phyloP scores from a whole-genome alignment of 306 rosid species.

The Hippophae tibetana region DNA sequence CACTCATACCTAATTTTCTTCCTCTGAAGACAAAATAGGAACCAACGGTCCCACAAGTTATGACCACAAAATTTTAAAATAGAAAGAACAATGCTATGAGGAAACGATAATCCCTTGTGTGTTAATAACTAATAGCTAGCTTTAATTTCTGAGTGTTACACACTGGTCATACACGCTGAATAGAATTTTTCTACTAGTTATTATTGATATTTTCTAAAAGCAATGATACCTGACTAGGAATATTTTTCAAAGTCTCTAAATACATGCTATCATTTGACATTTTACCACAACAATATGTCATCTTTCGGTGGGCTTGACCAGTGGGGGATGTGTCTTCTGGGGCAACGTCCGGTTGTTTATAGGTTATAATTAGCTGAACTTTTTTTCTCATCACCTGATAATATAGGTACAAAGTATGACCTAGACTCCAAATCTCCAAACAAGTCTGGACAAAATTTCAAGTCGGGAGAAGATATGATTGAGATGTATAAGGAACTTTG shows the following conservation, averaged over 20 bases:
- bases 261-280: no score
- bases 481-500: conserved; percentile 72
- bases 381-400: conserved; percentile 14
- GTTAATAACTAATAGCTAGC: background rate
- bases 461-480: conserved; percentile 82
- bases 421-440: conserved; percentile 64
- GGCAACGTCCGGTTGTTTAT: background rate
- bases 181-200: background rate
- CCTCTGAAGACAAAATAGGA: no score
- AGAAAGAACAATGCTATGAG: no score
- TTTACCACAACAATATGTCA: no score
- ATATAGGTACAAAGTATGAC: conserved; percentile 81
- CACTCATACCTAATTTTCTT: no score
- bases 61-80: no score
- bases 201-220: background rate
- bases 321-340: conserved; percentile 6
- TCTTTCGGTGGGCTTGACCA: no score
- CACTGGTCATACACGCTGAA: conserved; percentile 2
- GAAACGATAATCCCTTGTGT: background rate
- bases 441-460: conserved; percentile 73
- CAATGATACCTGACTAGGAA: background rate
- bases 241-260: conserved; percentile 9
- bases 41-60: no score
- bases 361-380: background rate
- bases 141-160: background rate